Evolutionary conservation across 352 stramenopile genomes (phyloP), one percentile per base, ranked within the genome.

Genomic region (Blastocystis hominis): DNA sequence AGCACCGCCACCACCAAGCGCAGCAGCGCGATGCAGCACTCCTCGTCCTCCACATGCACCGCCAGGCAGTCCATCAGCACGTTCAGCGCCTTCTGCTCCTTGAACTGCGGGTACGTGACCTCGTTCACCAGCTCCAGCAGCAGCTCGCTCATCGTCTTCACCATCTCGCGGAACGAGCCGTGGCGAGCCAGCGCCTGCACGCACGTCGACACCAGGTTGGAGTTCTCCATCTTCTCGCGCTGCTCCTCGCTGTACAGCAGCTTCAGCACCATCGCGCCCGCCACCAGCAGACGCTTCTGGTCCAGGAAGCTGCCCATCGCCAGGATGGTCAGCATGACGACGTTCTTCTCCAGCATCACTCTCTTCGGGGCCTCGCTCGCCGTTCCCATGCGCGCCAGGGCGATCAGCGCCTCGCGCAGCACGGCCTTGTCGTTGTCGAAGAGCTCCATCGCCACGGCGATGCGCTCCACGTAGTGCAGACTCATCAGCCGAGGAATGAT

Each of bases 241-340:
- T 68, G 20, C 50, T 84, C 54, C 54, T 59, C 46, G 34, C 47
- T 66, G 72, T 68, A 84, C 72, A 84, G 44, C 54, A 36, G 36
- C 34, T 64, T 47, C 50, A 84, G 56, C 72, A 84, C 53, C 47
- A 84, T 24, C 38, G 72, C 72, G 40, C 72, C 72, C 30, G 50
- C 55, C 17, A 84, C 72, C 72, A 84, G 50, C 72, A 84, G 72
- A 44, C 72, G 53, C 72, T 84, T 68, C 72, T 84, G 50, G 44
- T 84, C 55, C 34, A 34, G 72, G 72, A 68, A 84, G 54, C 72
- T 17, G 44, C 36, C 54, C 72, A 84, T 84, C 13, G 72, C 72
- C 24, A 54, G 13, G 20, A 30, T 84, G 9, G 72, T 24, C n/a
- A 84, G 72, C 20, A 3, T 24, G 13, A 84, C 38, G 30, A 84